Percentiles rank a stretch among this genome's conserved stretches.
phyloP scores from a whole-genome alignment of 345 rosid genomes.

The Gossypium arboreum region DNA sequence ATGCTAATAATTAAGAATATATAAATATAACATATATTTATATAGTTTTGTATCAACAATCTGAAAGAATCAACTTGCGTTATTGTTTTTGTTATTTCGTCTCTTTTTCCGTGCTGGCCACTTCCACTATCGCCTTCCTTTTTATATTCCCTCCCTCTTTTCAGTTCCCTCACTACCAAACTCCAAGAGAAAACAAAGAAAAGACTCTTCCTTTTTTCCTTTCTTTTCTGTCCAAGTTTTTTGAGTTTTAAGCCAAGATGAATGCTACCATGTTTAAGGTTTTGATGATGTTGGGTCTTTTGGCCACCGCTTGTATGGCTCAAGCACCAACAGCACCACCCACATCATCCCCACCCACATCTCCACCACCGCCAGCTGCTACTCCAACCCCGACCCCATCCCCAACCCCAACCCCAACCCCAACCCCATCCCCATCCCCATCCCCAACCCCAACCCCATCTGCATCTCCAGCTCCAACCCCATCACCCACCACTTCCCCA shows the following conservation, averaged over 20 bases:
- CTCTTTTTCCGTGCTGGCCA: background rate
- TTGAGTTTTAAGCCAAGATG: conserved; percentile 33
- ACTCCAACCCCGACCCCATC: conserved; percentile 35
- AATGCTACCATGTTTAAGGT: conserved; percentile 41
- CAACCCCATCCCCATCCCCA: conserved; percentile 16
- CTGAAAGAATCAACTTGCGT: conserved; percentile 14
- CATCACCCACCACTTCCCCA: conserved; percentile 2
- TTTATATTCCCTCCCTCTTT: conserved; percentile 12
- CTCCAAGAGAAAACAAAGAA: background rate
- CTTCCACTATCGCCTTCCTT: conserved; percentile 15
- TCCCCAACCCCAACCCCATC: conserved; percentile 17
- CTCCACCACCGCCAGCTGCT: conserved; percentile 30
- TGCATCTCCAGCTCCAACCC: background rate
- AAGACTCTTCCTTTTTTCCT: background rate
- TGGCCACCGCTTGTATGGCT: conserved; percentile 63
- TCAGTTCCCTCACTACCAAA: conserved; percentile 12
- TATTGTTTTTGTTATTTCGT: background rate
- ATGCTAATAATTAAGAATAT: too few relatives aligned
- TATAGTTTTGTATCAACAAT: conserved; percentile 1
- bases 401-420: conserved; percentile 26
- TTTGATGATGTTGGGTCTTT: conserved; percentile 53
- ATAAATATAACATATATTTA: background rate
- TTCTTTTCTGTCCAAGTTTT: background rate
- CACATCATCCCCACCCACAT: conserved; percentile 3
- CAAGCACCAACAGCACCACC: conserved; percentile 50